Percentiles rank a stretch among this genome's conserved stretches.
phyloP scores from a whole-genome alignment of 257 asterid genomes.

The Lavandula angustifolia region DNA sequence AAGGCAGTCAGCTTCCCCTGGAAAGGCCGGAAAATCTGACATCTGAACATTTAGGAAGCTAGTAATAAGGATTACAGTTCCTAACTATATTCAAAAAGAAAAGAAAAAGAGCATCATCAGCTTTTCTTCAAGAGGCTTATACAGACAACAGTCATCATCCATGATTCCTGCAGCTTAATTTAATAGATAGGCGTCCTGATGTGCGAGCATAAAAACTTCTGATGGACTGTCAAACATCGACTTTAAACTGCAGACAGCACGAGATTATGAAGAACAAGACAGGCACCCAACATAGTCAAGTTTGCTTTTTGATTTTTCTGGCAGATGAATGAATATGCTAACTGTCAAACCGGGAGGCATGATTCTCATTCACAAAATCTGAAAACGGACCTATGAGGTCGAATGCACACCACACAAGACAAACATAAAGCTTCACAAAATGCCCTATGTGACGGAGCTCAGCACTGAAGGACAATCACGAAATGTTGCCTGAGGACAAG shows the following conservation, averaged over 20 bases:
- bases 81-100: not conserved
- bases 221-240: constrained; percentile 9
- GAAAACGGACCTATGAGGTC: constrained; percentile 9
- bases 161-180: constrained; percentile 17
- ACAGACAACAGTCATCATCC: constrained; percentile 17
- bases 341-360: constrained; percentile 8
- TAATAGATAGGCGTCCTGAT: constrained; percentile 1
- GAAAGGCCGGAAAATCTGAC: constrained; percentile 11
- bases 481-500: not conserved
- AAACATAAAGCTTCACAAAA: constrained; percentile 29
- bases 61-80: not conserved
- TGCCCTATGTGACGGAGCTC: constrained; percentile 29
- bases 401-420: constrained; percentile 21
- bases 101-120: not conserved
- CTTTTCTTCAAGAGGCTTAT: constrained; percentile 28
- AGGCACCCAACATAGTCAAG: constrained; percentile 2
- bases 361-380: constrained; percentile 24
- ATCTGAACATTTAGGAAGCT: constrained; percentile 27
- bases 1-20: constrained; percentile 4
- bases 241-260: constrained; percentile 18
- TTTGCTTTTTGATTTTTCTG: constrained; percentile 10
- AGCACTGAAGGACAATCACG: constrained; percentile 21
- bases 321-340: constrained; percentile 19
- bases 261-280: constrained; percentile 12
- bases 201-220: constrained; percentile 17